Evolutionary conservation across 2,329 filamentous ascomycete genomes (phyloP).

Genomic region (Lachnum nothofagi): DNA sequence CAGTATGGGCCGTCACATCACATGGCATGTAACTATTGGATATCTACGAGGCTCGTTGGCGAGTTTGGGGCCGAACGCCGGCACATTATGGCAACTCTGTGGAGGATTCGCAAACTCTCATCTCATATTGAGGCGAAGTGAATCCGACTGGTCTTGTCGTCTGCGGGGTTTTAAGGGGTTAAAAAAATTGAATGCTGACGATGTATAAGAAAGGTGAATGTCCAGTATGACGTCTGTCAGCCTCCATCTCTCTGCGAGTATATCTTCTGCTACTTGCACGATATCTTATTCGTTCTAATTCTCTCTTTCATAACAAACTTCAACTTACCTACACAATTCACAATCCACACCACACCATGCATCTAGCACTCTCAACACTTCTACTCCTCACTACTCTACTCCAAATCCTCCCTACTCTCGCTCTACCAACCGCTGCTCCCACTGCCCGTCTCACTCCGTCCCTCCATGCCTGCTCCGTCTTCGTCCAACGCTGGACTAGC

Average conservation of each 20-base stretch:
- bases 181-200: background rate
- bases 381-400: conserved; percentile 5
- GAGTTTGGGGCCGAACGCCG: background rate
- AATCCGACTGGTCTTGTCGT: background rate
- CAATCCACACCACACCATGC: conserved; percentile 1
- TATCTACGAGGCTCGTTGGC: background rate
- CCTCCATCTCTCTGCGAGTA: too few species aligned
- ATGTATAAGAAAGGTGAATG: background rate
- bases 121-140: background rate
- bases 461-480: conserved; percentile 12
- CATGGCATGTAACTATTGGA: background rate
- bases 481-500: conserved; percentile 13
- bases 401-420: background rate
- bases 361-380: background rate
- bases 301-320: too few species aligned
- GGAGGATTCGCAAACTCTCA: background rate
- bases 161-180: too few species aligned
- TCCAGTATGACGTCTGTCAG: too few species aligned
- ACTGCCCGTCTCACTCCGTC: background rate
- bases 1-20: conserved; percentile 1
- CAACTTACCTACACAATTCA: background rate
- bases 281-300: too few species aligned
- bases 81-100: background rate
- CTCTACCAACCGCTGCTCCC: background rate
- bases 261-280: too few species aligned